Percentiles rank a stretch among this genome's conserved stretches.
Conservation (phyloP, 2,329 filamentous ascomycete genomes). For the Dactylellina sp. region DNA sequence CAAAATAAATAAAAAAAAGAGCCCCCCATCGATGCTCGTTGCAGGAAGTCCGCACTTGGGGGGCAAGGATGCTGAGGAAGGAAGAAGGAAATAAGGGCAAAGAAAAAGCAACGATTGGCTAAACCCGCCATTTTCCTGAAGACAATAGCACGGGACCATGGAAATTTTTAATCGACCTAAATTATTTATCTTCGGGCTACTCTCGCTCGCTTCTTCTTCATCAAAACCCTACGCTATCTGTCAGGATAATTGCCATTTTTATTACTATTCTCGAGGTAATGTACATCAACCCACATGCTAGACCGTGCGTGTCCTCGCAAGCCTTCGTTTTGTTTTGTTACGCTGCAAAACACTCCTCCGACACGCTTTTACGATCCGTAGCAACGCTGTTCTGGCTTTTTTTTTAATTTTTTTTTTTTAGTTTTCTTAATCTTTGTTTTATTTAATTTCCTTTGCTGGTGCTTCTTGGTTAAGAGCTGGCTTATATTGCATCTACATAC, state of each 20-base stretch:
- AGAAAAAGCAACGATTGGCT: slow-evolving; percentile 29
- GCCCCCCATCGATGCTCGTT: too few relatives aligned
- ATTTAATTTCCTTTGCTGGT: not conserved
- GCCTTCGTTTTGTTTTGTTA: not conserved
- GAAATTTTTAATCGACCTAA: slow-evolving; percentile 45
- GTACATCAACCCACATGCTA: slow-evolving; percentile 36
- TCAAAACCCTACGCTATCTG: slow-evolving; percentile 54
- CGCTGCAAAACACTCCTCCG: not conserved
- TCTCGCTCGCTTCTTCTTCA: slow-evolving; percentile 55
- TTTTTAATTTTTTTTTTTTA: too few relatives aligned
- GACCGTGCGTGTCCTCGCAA: not conserved
- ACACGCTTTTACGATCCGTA: too few relatives aligned
- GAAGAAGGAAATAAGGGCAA: slow-evolving; percentile 33
- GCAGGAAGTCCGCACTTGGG: slow-evolving; percentile 10
- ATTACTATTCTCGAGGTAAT: slow-evolving; percentile 53
- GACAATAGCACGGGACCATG: slow-evolving; percentile 48
- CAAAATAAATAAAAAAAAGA: slow-evolving; percentile 13
- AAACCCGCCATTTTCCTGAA: slow-evolving; percentile 54
- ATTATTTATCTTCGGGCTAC: slow-evolving; percentile 57
- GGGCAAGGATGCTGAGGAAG: slow-evolving; percentile 2
- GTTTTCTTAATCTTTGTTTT: too few relatives aligned
- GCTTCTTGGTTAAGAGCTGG: too few relatives aligned
- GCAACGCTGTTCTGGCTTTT: too few relatives aligned
- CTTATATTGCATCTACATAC: slow-evolving; percentile 1
- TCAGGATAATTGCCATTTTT: slow-evolving; percentile 53